These are phyloP conservation scores for Arabis alpina DNA, from an alignment of 345 rosid species.

Conservation along the genomic window DNA sequence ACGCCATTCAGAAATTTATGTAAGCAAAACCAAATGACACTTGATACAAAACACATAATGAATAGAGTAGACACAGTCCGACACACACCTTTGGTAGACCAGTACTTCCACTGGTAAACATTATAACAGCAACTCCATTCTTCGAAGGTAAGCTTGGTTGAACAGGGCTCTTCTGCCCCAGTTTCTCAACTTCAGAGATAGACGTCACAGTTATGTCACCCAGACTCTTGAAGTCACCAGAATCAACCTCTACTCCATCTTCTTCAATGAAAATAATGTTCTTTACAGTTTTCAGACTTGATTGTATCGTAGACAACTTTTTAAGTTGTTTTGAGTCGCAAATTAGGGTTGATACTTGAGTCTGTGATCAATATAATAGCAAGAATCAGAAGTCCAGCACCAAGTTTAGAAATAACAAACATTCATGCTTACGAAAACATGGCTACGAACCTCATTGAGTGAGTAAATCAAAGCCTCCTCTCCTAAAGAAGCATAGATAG, in stretches of 20 bases:
- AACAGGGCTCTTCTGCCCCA: conserved; percentile 60
- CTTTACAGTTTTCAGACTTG: conserved; percentile 58
- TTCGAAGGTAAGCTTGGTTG: conserved; percentile 69
- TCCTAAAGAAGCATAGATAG: conserved; percentile 92
- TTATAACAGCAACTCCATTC: conserved; percentile 70
- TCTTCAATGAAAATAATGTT: conserved; percentile 81
- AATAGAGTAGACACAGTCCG: conserved; percentile 17
- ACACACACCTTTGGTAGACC: conserved; percentile 89
- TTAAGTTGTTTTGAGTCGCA: conserved; percentile 78
- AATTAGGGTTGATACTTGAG: conserved; percentile 76
- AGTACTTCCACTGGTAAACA: conserved; percentile 97
- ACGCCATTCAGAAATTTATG: not conserved
- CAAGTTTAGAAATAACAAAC: conserved; percentile 6
- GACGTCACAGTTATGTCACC: conserved; percentile 64
- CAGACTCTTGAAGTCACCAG: conserved; percentile 41
- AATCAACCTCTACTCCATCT: conserved; percentile 49
- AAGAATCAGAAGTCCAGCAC: conserved; percentile 7
- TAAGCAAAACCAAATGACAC: not conserved
- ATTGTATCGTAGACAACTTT: conserved; percentile 63
- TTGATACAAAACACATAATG: not conserved
- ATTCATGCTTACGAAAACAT: not conserved
- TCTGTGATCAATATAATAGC: conserved; percentile 52
- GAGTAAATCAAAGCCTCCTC: conserved; percentile 84
- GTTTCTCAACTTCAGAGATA: conserved; percentile 74
- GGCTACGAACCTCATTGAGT: conserved; percentile 71